phyloP scores from a whole-genome alignment of 306 rosid species.

The Crotalaria pallida region DNA sequence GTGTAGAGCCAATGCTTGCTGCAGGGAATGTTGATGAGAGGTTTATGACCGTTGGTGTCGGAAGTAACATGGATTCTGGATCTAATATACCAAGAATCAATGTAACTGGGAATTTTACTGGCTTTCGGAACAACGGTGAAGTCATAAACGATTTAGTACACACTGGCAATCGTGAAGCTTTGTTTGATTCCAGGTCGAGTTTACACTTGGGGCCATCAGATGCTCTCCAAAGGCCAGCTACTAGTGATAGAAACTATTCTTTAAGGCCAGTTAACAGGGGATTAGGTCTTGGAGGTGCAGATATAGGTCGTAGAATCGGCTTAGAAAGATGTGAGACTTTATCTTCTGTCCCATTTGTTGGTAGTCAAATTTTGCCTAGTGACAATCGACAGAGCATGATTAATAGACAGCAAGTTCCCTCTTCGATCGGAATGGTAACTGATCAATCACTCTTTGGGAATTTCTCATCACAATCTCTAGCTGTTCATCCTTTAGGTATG shows the following conservation, averaged over 20 bases:
- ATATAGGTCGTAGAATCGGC: background rate
- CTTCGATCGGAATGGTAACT: background rate
- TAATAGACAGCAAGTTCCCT: background rate
- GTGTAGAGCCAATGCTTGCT: constrained; percentile 19
- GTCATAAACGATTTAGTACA: background rate
- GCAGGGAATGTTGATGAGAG: constrained; percentile 21
- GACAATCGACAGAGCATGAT: background rate
- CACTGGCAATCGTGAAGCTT: background rate
- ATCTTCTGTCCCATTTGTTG: constrained; percentile 15
- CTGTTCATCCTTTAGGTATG: background rate
- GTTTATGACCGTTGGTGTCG: constrained; percentile 21
- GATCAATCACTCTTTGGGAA: background rate
- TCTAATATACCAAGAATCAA: constrained; percentile 17
- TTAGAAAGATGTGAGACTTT: constrained; percentile 1
- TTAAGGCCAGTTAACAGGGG: background rate
- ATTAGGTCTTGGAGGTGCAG: constrained; percentile 1
- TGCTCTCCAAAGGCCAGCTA: constrained; percentile 18
- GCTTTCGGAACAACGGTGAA: constrained; percentile 19
- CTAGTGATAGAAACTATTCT: constrained; percentile 8
- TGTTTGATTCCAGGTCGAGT: constrained; percentile 7
- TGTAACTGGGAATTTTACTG: constrained; percentile 4
- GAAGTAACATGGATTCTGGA: constrained; percentile 1
- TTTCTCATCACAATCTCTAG: background rate
- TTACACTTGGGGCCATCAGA: background rate
- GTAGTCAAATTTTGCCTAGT: constrained; percentile 2